These are phyloP conservation scores for Trichosporon inkin DNA, from an alignment of 1,284 basidiomycete species.

Conservation along the genomic window DNA sequence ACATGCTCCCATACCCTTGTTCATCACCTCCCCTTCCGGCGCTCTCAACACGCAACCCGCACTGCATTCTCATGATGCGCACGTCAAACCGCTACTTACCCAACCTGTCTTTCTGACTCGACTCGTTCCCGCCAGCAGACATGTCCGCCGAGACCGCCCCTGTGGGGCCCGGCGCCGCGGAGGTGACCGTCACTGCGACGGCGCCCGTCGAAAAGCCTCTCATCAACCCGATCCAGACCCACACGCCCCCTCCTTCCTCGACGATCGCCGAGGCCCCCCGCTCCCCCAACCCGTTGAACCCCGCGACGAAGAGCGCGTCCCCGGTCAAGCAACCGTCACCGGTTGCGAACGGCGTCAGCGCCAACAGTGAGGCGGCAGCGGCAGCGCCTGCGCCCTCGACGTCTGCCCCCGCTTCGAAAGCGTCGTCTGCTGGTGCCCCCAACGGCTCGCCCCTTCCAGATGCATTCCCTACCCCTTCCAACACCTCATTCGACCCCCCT, in stretches of 20 bases:
- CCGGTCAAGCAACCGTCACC: slow-evolving; percentile 1
- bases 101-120: not conserved
- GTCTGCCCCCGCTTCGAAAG: slow-evolving; percentile 9
- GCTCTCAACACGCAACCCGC: not conserved
- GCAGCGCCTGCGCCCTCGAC: slow-evolving; percentile 7
- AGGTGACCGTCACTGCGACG: slow-evolving; percentile 4
- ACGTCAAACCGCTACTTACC: not conserved
- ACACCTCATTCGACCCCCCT: slow-evolving; percentile 21
- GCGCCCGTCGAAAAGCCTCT: slow-evolving; percentile 28
- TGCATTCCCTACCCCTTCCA: slow-evolving; percentile 18
- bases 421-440: not conserved
- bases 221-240: slow-evolving; percentile 36
- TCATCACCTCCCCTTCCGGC: not conserved
- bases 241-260: slow-evolving; percentile 30
- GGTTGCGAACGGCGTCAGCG: slow-evolving; percentile 7
- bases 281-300: slow-evolving; percentile 31
- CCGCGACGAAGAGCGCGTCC: slow-evolving; percentile 15
- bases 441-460: slow-evolving; percentile 12
- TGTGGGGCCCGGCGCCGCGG: slow-evolving; percentile 5
- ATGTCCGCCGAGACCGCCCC: slow-evolving; percentile 17
- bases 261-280: slow-evolving; percentile 39
- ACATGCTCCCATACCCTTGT: no score
- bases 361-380: slow-evolving; percentile 5
- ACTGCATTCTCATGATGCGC: no score
- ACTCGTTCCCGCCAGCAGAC: slow-evolving; percentile 3